Base-by-base conservation (phyloP, 2,329 filamentous ascomycete species). In the Pseudogymnoascus sp. region DNA sequence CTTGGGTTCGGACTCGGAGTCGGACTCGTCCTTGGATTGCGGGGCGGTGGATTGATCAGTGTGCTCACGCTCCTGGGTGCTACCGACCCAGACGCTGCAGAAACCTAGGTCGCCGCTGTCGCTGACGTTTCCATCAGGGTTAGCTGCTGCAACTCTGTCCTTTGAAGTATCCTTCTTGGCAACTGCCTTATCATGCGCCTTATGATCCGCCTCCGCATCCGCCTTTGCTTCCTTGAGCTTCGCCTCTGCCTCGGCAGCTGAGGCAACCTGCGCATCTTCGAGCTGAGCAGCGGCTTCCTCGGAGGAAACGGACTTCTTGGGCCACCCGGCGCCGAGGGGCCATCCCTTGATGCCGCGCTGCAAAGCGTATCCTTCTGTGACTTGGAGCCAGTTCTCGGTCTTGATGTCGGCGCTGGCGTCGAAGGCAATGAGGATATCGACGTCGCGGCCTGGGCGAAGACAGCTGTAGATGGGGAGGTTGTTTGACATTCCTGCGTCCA, bases 401-500 rank as follows among this genome's bases (percentile, higher is more conserved):
- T 89, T 91, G 65, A 96, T 90, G 69, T 99, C 95, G 18, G 93
- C 54, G 72, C 93, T 1, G 3, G 92, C 92, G 74, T 99, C 95
- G 73, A 99, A 99, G 2, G 93, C 91, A 54, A 99, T 84, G 54
- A 97, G 79, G 47, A 99, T 83, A 70, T 99, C 95, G 5, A 99
- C 88, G 64, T 96, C 84, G 37, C 95, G 84, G 2, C 93, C 93
- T 0, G 91, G 91, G 10, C 95, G 86, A 16, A 99, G 85, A 3
- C 97, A 82, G 0, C 95, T 95, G 73, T 99, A 99, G 45, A 97
- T 93, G 1, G 95, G 95, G 7, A 99, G 80, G 72, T 99, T 99
- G 74, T 99, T 97, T 68, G 90, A 96, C 95, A 99, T 99, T 61
- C 95, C 95, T 1, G 95, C 93, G 74, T 99, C 95, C 93, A 97